A percentile compares a stretch with the other conserved stretches of the same genome.
Evolutionary conservation across 768 basidiomycete genomes (phyloP).

Genomic region (Ephemerocybe angulata): DNA sequence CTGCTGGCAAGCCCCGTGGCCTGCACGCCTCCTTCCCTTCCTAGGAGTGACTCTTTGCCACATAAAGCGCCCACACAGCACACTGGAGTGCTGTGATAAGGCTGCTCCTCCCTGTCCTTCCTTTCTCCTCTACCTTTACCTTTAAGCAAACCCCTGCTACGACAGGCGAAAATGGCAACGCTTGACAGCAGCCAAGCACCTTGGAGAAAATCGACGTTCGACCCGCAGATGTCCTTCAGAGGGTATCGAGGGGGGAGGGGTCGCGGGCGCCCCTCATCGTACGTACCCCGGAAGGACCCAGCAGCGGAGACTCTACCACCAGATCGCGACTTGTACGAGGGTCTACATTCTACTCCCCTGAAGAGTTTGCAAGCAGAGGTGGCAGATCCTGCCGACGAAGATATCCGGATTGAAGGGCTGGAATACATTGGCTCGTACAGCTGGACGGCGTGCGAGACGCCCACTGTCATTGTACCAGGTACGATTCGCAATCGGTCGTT

Average conservation of each 20-base stretch:
- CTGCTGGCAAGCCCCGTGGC: not conserved
- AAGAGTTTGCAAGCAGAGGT: conserved; percentile 23
- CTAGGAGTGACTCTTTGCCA: not conserved
- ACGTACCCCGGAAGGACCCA: conserved; percentile 9
- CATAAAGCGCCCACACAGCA: conserved; percentile 7
- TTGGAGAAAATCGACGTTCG: conserved; percentile 9
- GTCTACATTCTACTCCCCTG: conserved; percentile 18
- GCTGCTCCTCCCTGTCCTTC: not conserved
- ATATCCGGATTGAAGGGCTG: conserved; percentile 34
- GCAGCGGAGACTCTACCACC: conserved; percentile 19
- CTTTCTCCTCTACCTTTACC: not conserved
- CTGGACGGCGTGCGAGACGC: conserved; percentile 41
- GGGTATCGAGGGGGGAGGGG: not conserved
- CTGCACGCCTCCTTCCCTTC: too few species aligned
- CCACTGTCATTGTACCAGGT: conserved; percentile 55
- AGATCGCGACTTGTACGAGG: conserved; percentile 35
- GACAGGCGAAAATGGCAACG: not conserved
- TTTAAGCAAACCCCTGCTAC: not conserved
- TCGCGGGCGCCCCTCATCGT: not conserved
- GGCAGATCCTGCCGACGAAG: conserved; percentile 18
- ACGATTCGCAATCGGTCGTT: not conserved
- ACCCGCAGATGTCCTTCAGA: not conserved
- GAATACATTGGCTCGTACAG: conserved; percentile 53
- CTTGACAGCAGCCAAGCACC: conserved; percentile 5
- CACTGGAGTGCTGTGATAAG: too few species aligned